Base-by-base conservation (phyloP, 306 rosid genomes). In the Rosa rugosa region DNA sequence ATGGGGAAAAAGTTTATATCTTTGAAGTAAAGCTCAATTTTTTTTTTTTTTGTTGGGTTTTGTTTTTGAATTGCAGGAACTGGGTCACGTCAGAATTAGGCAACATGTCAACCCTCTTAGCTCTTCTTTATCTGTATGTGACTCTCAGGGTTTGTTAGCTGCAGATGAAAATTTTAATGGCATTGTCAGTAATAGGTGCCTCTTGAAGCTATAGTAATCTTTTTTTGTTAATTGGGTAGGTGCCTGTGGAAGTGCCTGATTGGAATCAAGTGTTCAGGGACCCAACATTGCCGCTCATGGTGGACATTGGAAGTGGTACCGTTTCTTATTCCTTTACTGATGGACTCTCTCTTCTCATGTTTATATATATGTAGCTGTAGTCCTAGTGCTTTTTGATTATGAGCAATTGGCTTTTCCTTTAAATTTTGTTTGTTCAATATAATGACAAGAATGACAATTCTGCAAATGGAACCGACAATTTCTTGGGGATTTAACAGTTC, bases 31-130 rank as follows among this genome's bases (percentile, higher is more conserved):
- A 50, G 36, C 76, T 9, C 11, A 42, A n/a, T n/a, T 23, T 25
- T 57, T 17, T 56, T 16, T 22, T 51, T 53, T 8, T 20, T 53
- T 27, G 54, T 54, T 44, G 63, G 41, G 4, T 56, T 50, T 34
- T 51, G 16, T 77, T 4, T 78, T 6, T 50, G 47, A 46, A 60
- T 83, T 87, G 82, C 91, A 92, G 99, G 97, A 89, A 75, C 60
- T 84, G 82, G 97, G 94, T 79, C 95, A 86, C 72, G 88, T 90
- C 63, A 92, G 97, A 76, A 89, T 94, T 82, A 90, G 99, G 82
- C 99, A 92, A 83, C 97, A 92, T 86, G 99, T 92, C 46, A 94
- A 94, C 65, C 99, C 99, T 42, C 90, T 94, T 0, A 92, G 95
- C 66, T 64, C 88, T 40, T 89, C 95, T 79, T 88, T 89, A 83